Conservation (phyloP, 116 monocot genomes). For the Papilionanthe hybrid region DNA sequence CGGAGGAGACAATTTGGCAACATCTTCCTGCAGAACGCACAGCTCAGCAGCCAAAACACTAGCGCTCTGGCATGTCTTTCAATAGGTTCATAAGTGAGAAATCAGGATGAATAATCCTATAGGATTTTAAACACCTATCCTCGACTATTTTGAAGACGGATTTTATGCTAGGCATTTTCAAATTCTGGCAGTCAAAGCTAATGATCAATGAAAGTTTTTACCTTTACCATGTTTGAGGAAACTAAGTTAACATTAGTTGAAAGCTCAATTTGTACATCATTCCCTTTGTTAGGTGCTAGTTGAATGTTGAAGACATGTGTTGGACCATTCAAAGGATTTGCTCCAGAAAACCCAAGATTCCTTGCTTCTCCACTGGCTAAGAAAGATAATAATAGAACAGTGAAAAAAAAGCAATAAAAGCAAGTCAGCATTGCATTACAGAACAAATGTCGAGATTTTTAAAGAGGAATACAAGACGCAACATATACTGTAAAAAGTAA, state of each 20-base stretch:
- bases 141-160: constrained; percentile 54
- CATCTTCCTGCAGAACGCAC: constrained; percentile 15
- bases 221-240: constrained; percentile 59
- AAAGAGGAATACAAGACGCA: neutral
- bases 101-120: constrained; percentile 42
- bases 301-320: neutral
- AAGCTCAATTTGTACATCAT: constrained; percentile 2
- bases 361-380: neutral
- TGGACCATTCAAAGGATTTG: neutral
- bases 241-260: constrained; percentile 31
- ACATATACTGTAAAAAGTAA: neutral
- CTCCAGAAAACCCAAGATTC: neutral
- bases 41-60: constrained; percentile 36
- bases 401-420: neutral
- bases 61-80: constrained; percentile 60
- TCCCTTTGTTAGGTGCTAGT: neutral
- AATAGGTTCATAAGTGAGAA: constrained; percentile 59
- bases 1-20: constrained; percentile 9
- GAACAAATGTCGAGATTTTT: neutral
- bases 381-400: neutral
- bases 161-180: constrained; percentile 39
- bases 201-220: constrained; percentile 44
- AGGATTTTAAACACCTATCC: constrained; percentile 59
- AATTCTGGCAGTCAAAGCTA: constrained; percentile 21
- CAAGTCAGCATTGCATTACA: neutral